Evolutionary conservation across 2,329 filamentous ascomycete species (phyloP).

Genomic region (Magnaporthiopsis incrustans): DNA sequence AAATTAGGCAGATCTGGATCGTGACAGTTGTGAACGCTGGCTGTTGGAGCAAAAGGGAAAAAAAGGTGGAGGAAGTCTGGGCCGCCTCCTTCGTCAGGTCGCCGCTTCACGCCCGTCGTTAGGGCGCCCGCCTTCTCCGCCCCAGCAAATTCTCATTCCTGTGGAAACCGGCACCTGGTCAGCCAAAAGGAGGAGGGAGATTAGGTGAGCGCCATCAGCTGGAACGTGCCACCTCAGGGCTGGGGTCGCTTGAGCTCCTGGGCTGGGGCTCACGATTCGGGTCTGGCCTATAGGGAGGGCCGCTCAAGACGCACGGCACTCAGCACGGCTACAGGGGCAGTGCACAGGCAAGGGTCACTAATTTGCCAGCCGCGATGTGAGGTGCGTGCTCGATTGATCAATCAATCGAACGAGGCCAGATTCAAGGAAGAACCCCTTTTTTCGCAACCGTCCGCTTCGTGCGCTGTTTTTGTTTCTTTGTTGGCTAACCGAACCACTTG

Average conservation of each 20-base stretch:
- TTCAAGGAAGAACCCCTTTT: background rate
- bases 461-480: background rate
- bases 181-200: background rate
- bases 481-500: background rate
- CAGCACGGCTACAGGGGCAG: background rate
- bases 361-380: background rate
- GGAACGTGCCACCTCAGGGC: background rate
- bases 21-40: background rate
- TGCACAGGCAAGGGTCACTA: background rate
- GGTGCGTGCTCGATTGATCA: background rate
- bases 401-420: background rate
- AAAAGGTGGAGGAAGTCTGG: slow-evolving; percentile 11
- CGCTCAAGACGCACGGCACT: slow-evolving; percentile 2
- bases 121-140: background rate
- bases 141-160: slow-evolving; percentile 25
- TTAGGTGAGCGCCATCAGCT: slow-evolving; percentile 1
- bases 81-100: slow-evolving; percentile 11
- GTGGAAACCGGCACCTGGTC: slow-evolving; percentile 22
- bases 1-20: slow-evolving; percentile 5
- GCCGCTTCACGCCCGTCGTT: background rate
- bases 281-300: background rate
- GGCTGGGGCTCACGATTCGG: background rate
- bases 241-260: background rate
- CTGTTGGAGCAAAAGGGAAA: slow-evolving; percentile 12
- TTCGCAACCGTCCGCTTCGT: background rate